Conservation (phyloP, 805 yeast genomes). For the Pichia ethanolica region DNA sequence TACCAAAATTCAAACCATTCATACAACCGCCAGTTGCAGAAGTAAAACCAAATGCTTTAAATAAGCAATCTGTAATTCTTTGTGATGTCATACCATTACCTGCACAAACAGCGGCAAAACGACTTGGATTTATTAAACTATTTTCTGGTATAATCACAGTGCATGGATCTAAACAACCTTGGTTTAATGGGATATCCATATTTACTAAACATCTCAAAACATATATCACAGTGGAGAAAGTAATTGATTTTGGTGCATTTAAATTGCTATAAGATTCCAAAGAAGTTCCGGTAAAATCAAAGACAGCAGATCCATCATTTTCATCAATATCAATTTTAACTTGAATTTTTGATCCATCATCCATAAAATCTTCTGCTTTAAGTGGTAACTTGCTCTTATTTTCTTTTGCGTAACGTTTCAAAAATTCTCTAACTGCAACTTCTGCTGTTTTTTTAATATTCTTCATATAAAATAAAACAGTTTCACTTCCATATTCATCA, state of each 20-base stretch:
- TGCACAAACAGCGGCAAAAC: constrained; percentile 90
- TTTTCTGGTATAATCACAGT: constrained; percentile 55
- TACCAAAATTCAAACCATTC: constrained; percentile 89
- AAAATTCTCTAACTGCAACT: constrained; percentile 50
- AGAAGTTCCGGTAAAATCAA: constrained; percentile 83
- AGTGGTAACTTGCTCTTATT: constrained; percentile 36
- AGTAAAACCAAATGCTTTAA: constrained; percentile 79
- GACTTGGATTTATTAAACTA: constrained; percentile 63
- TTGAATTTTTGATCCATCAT: constrained; percentile 66
- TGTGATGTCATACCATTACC: constrained; percentile 96
- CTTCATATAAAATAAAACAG: constrained; percentile 64
- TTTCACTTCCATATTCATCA: constrained; percentile 50
- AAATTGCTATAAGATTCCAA: constrained; percentile 81
- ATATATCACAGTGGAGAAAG: constrained; percentile 82
- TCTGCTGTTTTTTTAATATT: constrained; percentile 81
- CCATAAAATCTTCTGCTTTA: constrained; percentile 60
- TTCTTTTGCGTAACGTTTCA: constrained; percentile 30
- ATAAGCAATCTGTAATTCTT: constrained; percentile 80
- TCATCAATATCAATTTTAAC: constrained; percentile 42
- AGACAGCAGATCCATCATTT: constrained; percentile 48
- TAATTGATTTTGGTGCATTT: constrained; percentile 89
- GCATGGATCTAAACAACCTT: constrained; percentile 83
- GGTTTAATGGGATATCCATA: constrained; percentile 85
- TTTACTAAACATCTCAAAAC: constrained; percentile 79
- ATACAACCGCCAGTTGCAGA: constrained; percentile 97